These are phyloP conservation scores for Sporothrix brunneoviolacea DNA, from an alignment of 2,329 filamentous ascomycete species.

Conservation along the genomic window DNA sequence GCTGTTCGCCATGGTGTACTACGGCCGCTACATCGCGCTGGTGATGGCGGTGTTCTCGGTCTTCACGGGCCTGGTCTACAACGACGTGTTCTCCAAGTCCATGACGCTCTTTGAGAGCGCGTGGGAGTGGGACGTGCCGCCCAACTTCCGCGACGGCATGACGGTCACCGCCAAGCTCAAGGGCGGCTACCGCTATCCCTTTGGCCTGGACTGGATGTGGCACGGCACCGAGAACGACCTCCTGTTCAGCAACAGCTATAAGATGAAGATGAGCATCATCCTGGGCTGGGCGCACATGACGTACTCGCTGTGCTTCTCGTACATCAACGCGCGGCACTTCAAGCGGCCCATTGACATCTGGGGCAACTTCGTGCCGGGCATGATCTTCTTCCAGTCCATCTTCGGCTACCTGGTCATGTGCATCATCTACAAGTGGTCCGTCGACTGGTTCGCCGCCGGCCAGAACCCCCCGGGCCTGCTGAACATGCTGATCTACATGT, in stretches of 20 bases:
- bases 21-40: constrained; percentile 95
- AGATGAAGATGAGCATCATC: constrained; percentile 99
- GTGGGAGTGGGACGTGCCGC: constrained; percentile 72
- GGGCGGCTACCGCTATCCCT: constrained; percentile 77
- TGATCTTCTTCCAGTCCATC: constrained; percentile 99
- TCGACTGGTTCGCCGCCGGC: constrained; percentile 69
- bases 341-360: constrained; percentile 92
- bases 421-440: constrained; percentile 94
- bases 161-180: constrained; percentile 60
- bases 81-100: constrained; percentile 92
- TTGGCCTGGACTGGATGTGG: constrained; percentile 94
- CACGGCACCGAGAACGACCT: constrained; percentile 93
- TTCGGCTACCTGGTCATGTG: constrained; percentile 93
- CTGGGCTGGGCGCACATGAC: constrained; percentile 99
- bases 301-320: constrained; percentile 88
- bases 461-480: constrained; percentile 75
- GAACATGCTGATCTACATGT: constrained; percentile 99
- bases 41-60: constrained; percentile 98
- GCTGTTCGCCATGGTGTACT: constrained; percentile 97
- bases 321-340: constrained; percentile 91
- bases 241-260: constrained; percentile 95
- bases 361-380: constrained; percentile 94
- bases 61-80: constrained; percentile 96
- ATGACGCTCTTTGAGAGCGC: constrained; percentile 83
- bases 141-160: constrained; percentile 57